Evolutionary conservation across 148 eudicot species (phyloP).

Genomic region (Gaultheria prostrata): DNA sequence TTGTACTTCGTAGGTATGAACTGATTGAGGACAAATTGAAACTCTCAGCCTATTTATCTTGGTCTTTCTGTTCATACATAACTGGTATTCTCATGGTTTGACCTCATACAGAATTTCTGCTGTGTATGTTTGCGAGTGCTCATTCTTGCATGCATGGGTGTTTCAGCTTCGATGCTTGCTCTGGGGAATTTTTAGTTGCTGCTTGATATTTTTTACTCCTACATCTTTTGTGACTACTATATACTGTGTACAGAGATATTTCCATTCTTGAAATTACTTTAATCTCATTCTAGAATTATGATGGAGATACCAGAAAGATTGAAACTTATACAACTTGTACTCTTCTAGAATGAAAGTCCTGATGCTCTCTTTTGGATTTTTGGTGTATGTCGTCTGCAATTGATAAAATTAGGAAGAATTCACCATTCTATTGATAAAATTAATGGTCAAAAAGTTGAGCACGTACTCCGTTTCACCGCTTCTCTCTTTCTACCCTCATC

Average conservation of each 20-base stretch:
- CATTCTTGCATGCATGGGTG: not conserved
- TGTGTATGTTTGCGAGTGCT: not conserved
- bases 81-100: constrained; percentile 38
- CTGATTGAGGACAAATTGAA: constrained; percentile 89
- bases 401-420: not conserved
- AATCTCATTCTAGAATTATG: not conserved
- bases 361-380: not conserved
- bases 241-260: not conserved
- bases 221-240: not conserved
- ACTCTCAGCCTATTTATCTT: constrained; percentile 74
- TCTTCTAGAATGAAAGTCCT: not conserved
- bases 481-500: not conserved
- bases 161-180: not conserved
- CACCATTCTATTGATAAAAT: not conserved
- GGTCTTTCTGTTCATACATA: constrained; percentile 91
- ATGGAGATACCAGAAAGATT: not conserved
- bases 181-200: not conserved
- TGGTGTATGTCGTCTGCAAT: not conserved
- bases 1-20: constrained; percentile 53
- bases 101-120: constrained; percentile 4
- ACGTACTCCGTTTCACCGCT: not conserved
- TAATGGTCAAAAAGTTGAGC: not conserved
- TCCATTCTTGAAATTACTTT: not conserved
- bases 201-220: not conserved
- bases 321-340: not conserved